Percentiles rank a stretch among this genome's conserved stretches.
Conservation (phyloP, 2,329 filamentous ascomycete species). For the Fusarium tjaetaba region DNA sequence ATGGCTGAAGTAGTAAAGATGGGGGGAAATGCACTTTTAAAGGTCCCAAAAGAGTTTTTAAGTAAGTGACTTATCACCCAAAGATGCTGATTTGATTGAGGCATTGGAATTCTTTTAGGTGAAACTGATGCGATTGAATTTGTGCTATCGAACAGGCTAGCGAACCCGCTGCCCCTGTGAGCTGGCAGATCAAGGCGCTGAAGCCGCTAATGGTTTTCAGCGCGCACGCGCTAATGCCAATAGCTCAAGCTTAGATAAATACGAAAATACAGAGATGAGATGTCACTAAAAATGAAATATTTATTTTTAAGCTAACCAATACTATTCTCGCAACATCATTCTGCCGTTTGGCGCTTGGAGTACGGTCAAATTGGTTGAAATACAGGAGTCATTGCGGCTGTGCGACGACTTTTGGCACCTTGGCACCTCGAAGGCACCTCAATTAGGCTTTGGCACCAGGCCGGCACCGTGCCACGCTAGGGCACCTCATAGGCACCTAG, state of each 20-base stretch:
- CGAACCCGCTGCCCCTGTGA: not conserved
- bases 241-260: not conserved
- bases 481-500: too few relatives aligned
- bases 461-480: too few relatives aligned
- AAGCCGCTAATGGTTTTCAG: not conserved
- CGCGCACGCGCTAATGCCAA: not conserved
- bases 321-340: too few relatives aligned
- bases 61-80: too few relatives aligned
- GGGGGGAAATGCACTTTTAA: too few relatives aligned
- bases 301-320: fast-evolving
- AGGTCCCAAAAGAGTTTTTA: too few relatives aligned
- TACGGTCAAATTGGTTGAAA: not conserved
- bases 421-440: not conserved
- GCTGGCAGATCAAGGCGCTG: not conserved
- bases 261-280: not conserved
- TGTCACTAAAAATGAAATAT: not conserved
- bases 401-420: too few relatives aligned
- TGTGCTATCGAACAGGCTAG: not conserved
- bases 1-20: not conserved
- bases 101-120: fast-evolving
- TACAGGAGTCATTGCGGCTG: not conserved
- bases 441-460: too few relatives aligned
- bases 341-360: too few relatives aligned
- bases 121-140: not conserved
- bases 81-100: too few relatives aligned